Percentiles rank a stretch among this genome's conserved stretches.
phyloP scores from a whole-genome alignment of 768 basidiomycete genomes.

The Russula abietina region DNA sequence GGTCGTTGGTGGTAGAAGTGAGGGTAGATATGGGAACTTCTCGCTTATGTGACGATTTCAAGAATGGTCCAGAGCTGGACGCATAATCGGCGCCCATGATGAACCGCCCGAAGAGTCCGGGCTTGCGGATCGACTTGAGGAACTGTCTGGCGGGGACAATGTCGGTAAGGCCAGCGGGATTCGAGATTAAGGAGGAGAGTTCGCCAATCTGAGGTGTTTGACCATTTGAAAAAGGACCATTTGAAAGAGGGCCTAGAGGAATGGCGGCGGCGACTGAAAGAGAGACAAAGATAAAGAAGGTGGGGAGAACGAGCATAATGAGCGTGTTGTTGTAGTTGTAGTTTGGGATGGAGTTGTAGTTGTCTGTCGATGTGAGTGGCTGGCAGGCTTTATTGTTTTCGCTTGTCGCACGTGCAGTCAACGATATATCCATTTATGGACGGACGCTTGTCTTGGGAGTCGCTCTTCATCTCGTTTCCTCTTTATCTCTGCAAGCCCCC shows the following conservation, averaged over 20 bases:
- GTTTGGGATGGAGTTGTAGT: neutral
- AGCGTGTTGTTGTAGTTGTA: constrained; percentile 1
- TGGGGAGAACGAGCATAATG: neutral
- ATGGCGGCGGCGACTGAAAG: neutral
- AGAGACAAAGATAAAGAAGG: neutral
- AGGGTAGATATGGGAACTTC: neutral
- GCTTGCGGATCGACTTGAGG: neutral
- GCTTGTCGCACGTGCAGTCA: neutral
- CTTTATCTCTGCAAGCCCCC: neutral
- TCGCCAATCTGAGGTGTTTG: neutral
- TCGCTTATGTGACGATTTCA: neutral
- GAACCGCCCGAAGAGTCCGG: neutral
- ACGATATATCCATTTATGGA: neutral
- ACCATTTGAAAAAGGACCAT: neutral
- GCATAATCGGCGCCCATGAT: constrained; percentile 14
- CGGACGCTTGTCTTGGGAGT: neutral
- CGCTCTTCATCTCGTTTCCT: neutral
- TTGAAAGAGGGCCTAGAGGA: neutral
- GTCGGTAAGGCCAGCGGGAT: no score
- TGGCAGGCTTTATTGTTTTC: no score
- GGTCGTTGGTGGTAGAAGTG: neutral
- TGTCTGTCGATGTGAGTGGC: no score
- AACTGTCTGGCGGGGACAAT: neutral
- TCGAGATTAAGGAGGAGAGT: neutral
- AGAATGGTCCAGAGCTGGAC: constrained; percentile 2